Evolutionary conservation across 2,329 filamentous ascomycete species (phyloP).

Genomic region (Aspergillus alliaceus): DNA sequence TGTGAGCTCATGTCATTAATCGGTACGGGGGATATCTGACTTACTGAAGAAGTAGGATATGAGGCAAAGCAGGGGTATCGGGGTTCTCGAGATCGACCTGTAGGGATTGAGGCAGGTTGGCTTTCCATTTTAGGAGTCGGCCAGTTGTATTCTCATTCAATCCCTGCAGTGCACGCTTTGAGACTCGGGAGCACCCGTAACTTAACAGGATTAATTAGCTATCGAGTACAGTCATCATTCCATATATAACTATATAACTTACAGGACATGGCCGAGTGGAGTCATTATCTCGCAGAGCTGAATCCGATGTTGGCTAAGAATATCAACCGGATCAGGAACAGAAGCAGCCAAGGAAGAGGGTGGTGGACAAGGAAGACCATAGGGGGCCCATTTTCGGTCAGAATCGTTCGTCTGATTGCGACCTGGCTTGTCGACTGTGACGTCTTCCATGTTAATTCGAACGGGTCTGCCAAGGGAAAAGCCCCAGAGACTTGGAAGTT

Average conservation of each 20-base stretch:
- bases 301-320: constrained; percentile 18
- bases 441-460: constrained; percentile 35
- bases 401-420: background rate
- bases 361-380: constrained; percentile 13
- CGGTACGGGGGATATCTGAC: fast-evolving
- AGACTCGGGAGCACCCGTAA: constrained; percentile 14
- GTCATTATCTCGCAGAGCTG: constrained; percentile 33
- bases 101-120: constrained; percentile 16
- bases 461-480: constrained; percentile 40
- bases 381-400: constrained; percentile 21
- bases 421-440: constrained; percentile 33
- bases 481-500: constrained; percentile 14
- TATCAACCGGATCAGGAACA: background rate
- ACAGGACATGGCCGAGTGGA: constrained; percentile 31
- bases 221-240: too few relatives aligned
- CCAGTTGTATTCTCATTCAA: constrained; percentile 9
- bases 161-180: constrained; percentile 10
- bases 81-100: constrained; percentile 14
- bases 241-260: too few relatives aligned
- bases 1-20: background rate
- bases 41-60: constrained; percentile 8
- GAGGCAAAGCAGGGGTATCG: constrained; percentile 6
- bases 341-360: background rate
- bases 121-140: constrained; percentile 14
- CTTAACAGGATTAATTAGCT: background rate